A percentile compares a stretch with the other conserved stretches of the same genome.
Conservation (phyloP, 2,329 filamentous ascomycete species). For the Fusarium buharicum region DNA sequence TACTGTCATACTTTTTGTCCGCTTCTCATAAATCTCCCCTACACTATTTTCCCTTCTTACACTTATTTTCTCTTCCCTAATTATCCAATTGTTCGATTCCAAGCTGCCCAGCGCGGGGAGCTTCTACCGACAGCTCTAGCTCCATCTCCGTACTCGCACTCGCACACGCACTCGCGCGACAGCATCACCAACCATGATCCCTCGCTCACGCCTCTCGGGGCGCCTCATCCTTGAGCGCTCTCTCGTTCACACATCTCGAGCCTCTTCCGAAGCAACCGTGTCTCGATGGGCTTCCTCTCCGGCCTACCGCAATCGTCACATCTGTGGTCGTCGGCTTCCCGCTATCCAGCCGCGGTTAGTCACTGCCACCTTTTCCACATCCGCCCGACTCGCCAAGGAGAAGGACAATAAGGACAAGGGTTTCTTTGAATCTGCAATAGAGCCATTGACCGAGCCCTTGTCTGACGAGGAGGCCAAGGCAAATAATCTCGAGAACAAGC, state of each 20-base stretch:
- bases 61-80: constrained; percentile 27
- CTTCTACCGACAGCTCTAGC: constrained; percentile 31
- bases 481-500: constrained; percentile 62
- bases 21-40: constrained; percentile 21
- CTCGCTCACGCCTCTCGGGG: constrained; percentile 54
- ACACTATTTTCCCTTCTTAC: constrained; percentile 6
- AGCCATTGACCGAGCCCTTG: constrained; percentile 57
- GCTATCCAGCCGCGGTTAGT: constrained; percentile 44
- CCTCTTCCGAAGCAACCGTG: constrained; percentile 40
- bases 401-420: constrained; percentile 55
- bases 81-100: constrained; percentile 18
- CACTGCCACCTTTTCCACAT: constrained; percentile 53
- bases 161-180: constrained; percentile 4
- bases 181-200: constrained; percentile 51
- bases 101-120: constrained; percentile 44
- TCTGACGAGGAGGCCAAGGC: constrained; percentile 64
- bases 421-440: constrained; percentile 62
- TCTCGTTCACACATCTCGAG: constrained; percentile 42
- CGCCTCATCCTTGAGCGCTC: constrained; percentile 53
- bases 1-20: constrained; percentile 25
- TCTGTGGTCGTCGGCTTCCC: constrained; percentile 49
- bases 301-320: constrained; percentile 44
- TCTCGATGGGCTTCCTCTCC: constrained; percentile 46
- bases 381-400: constrained; percentile 50
- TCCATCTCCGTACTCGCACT: too few species aligned